These are phyloP conservation scores for Phaeosphaeriaceae sp. DNA, from an alignment of 2,329 filamentous ascomycete species.

Conservation along the genomic window DNA sequence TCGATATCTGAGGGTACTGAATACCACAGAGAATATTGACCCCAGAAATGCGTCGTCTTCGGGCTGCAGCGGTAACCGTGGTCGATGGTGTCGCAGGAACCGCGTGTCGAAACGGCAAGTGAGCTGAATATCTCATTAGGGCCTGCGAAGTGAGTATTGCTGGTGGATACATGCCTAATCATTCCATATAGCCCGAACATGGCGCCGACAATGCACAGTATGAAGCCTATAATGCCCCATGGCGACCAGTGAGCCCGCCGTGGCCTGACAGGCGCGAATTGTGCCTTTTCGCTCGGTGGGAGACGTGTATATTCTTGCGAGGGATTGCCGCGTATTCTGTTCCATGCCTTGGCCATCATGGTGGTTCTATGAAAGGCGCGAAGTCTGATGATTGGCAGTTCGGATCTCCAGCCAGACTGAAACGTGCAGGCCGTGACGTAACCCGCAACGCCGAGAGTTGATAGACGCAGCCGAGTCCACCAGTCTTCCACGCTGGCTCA, in stretches of 20 bases:
- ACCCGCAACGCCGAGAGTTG: background rate
- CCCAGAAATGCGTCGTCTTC: constrained; percentile 74
- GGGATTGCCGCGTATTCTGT: constrained; percentile 33
- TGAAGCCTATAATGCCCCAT: constrained; percentile 17
- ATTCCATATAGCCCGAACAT: constrained; percentile 33
- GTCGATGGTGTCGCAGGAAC: constrained; percentile 60
- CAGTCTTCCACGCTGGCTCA: background rate
- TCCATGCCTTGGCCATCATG: constrained; percentile 38
- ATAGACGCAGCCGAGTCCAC: background rate
- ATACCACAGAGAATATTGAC: constrained; percentile 88
- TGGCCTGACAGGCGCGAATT: constrained; percentile 22
- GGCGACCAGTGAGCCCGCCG: constrained; percentile 16
- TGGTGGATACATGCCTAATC: constrained; percentile 24
- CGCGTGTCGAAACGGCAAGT: constrained; percentile 18
- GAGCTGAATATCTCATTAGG: constrained; percentile 15
- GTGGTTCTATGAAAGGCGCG: background rate
- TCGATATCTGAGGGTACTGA: constrained; percentile 72
- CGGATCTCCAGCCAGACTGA: background rate
- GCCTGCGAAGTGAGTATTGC: background rate
- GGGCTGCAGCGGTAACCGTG: constrained; percentile 69
- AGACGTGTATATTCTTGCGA: constrained; percentile 35
- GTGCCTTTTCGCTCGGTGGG: constrained; percentile 41
- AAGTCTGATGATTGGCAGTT: background rate
- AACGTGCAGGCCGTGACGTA: constrained; percentile 5
- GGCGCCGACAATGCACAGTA: constrained; percentile 23